Base-by-base conservation (phyloP, 2,329 filamentous ascomycete genomes). In the Aspergillus chevalieri region DNA sequence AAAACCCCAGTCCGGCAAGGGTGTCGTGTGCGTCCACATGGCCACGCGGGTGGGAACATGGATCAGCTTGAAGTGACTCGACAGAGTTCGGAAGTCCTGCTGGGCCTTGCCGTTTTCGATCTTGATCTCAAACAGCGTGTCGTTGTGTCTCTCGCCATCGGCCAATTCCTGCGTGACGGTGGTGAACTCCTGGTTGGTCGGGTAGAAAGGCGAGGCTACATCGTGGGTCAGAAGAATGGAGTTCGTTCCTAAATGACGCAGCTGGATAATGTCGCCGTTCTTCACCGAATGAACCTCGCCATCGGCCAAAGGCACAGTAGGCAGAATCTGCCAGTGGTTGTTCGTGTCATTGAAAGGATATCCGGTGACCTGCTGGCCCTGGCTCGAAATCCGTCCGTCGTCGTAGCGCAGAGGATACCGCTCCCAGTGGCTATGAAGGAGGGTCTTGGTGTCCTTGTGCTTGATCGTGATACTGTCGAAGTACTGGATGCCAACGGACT, bases 301-400 rank as follows among this genome's bases (percentile, higher is more conserved):
- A 52, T 82, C 71, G 52, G 80, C 75, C 43, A 76, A 58, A 14
- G 71, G 65, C 47, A 78, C 75, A 5, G 78, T 69, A 7, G 93
- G 93, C 33, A 97, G 72, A 57, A 98, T 85, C 71, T 97, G 86
- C 93, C 93, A 98, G 65, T 94, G 83, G 75, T 98, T 98, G 80
- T 98, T 98, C 64, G 92, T 96, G 67, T 98, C 93, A 58, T 97
- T 95, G 78, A 89, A 93, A 2, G 93, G 93, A 66, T 98, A 98
- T 47, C 93, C 93, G 19, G 93, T 98, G 33, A 98, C 90, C 73
- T 98, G 93, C 74, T 98, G 93, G 52, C 93, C 88, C 74, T 98
- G 93, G 67, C 90, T 95, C 43, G 93, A 97, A 61, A 98, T 89
- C 67, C 93, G 88, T 36, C 93, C 93, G 69, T 98, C 93, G 47